Percentiles rank a stretch among this genome's conserved stretches.
phyloP scores from a whole-genome alignment of 768 basidiomycete genomes.

The Auriscalpium orientale region DNA sequence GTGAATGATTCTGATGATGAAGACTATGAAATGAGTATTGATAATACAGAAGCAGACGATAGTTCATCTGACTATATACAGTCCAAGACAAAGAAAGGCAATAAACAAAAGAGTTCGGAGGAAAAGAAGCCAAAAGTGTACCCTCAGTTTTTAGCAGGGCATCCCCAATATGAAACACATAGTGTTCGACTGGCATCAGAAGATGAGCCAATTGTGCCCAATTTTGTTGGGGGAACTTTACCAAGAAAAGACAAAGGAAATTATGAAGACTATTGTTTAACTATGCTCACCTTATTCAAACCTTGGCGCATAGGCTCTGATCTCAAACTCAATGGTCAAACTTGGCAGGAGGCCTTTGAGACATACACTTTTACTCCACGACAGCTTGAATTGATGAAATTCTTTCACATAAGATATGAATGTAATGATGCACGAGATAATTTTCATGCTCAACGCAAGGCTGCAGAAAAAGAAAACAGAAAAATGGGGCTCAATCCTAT shows the following conservation, averaged over 20 bases:
- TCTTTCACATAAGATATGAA: constrained; percentile 28
- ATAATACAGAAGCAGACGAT: too few species aligned
- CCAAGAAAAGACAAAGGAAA: constrained; percentile 22
- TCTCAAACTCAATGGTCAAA: constrained; percentile 3
- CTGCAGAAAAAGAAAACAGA: constrained; percentile 4
- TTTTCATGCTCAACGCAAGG: constrained; percentile 10
- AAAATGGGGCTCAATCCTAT: too few species aligned
- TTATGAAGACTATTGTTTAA: constrained; percentile 12
- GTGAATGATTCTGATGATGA: too few species aligned
- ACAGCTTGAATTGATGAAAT: constrained; percentile 18
- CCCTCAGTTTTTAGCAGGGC: constrained; percentile 9
- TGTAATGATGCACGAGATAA: constrained; percentile 30
- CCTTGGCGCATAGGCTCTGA: constrained; percentile 5
- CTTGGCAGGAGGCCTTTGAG: constrained; percentile 20
- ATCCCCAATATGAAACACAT: constrained; percentile 22
- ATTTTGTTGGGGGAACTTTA: constrained; percentile 23
- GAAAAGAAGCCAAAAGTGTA: neutral
- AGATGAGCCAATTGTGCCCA: constrained; percentile 13
- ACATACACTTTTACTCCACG: constrained; percentile 12
- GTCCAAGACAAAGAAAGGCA: too few species aligned
- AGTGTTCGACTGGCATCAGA: constrained; percentile 4
- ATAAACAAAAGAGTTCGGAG: too few species aligned
- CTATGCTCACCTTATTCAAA: constrained; percentile 13
- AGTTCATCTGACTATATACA: too few species aligned
- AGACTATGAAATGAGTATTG: too few species aligned